Conservation (phyloP, 345 rosid species). For the Gossypium stocksii region DNA sequence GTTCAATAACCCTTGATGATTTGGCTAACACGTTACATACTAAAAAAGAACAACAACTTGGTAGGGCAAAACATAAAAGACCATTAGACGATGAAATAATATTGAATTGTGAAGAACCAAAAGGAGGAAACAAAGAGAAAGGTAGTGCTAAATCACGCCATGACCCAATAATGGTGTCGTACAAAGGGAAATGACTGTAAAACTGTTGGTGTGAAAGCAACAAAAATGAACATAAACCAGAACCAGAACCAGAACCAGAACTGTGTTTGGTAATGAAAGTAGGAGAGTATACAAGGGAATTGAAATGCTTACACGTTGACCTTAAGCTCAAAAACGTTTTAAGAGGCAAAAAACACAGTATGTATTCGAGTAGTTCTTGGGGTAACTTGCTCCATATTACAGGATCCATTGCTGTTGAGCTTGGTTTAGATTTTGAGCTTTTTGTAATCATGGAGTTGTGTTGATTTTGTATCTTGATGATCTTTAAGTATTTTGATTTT, state of each 20-base stretch:
- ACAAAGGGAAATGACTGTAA: constrained; percentile 41
- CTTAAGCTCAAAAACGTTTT: constrained; percentile 46
- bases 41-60: constrained; percentile 43
- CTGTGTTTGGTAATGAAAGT: constrained; percentile 49
- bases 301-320: constrained; percentile 60
- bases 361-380: constrained; percentile 52
- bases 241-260: constrained; percentile 23
- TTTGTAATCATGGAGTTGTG: background rate
- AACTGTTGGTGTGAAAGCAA: constrained; percentile 74
- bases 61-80: constrained; percentile 58
- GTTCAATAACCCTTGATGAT: constrained; percentile 47
- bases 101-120: constrained; percentile 23
- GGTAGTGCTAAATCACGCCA: constrained; percentile 57
- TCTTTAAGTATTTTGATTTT: background rate
- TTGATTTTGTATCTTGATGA: background rate
- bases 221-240: constrained; percentile 53
- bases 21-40: constrained; percentile 59
- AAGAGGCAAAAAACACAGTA: constrained; percentile 57
- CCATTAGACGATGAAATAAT: constrained; percentile 64
- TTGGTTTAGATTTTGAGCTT: constrained; percentile 1
- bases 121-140: constrained; percentile 22
- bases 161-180: constrained; percentile 40
- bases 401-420: constrained; percentile 52
- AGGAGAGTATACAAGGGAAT: constrained; percentile 51
- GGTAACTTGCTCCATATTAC: constrained; percentile 71